Percentiles rank a stretch among this genome's conserved stretches.
These are phyloP conservation scores for Hypoxylon subgilvum DNA, from an alignment of 495 filamentous ascomycete genomes.

Conservation along the genomic window DNA sequence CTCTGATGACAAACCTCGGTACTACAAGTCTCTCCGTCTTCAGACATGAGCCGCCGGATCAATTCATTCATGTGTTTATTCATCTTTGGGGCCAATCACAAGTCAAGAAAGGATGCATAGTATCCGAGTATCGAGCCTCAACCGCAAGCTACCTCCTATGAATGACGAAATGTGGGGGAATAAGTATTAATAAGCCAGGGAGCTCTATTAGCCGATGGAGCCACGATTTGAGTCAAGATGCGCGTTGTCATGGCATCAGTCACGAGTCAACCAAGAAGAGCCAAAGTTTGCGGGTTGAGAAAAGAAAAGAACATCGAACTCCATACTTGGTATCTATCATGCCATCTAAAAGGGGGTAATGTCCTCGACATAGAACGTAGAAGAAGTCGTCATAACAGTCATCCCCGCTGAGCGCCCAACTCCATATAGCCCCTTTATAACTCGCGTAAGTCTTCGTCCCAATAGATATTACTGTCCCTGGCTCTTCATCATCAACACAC, in stretches of 20 bases:
- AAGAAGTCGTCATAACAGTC: constrained; percentile 18
- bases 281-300: background rate
- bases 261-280: too few relatives aligned
- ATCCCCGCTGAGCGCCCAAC: constrained; percentile 18
- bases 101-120: too few relatives aligned
- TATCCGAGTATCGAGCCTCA: too few relatives aligned
- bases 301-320: constrained; percentile 23
- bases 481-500: background rate
- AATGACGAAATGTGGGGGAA: too few relatives aligned
- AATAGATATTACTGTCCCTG: constrained; percentile 10
- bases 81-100: too few relatives aligned
- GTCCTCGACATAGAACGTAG: constrained; percentile 17
- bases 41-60: too few relatives aligned
- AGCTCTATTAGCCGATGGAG: too few relatives aligned
- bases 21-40: background rate
- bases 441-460: constrained; percentile 8
- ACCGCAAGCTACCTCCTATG: too few relatives aligned
- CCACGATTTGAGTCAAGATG: too few relatives aligned
- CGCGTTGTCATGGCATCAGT: too few relatives aligned
- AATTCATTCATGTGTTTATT: too few relatives aligned
- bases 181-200: too few relatives aligned
- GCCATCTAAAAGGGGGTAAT: constrained; percentile 37
- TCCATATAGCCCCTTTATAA: constrained; percentile 10
- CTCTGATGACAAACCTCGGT: background rate
- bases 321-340: constrained; percentile 44